Evolutionary conservation across 2,329 filamentous ascomycete species (phyloP), one percentile per base, ranked within the genome.

Genomic region (Furcasterigmium sp.): DNA sequence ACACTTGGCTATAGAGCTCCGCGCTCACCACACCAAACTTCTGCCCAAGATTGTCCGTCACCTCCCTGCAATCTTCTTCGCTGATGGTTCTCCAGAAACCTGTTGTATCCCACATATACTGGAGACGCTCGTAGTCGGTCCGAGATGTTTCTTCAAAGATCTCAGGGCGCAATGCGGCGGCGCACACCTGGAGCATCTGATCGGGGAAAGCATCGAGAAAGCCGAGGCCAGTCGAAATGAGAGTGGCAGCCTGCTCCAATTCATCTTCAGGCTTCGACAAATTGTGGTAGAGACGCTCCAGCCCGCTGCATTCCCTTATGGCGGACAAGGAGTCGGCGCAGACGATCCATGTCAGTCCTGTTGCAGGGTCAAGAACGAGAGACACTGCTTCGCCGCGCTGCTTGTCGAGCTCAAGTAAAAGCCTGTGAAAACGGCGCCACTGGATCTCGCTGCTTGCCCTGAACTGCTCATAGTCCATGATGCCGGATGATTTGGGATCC

Each of bases 391-490:
- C 91, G 15, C 86, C 85, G 56, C 91, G 78, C 55, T 88, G 84
- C 55, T 86, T 90, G 59, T 97, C 90, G 32, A 98, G 69, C 59
- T 95, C 91, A 11, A 87, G 75, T 15, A 95, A 75, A 15, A 97
- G 75, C 25, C 90, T 82, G 68, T 90, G 95, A 63, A 95, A 95
- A 40, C 87, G 80, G 49, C 86, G 82, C 93, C 93, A 98, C 60
- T 95, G 90, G 10, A 78, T 75, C 57, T 93, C 85, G 42, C 85
- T 82, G 25, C 87, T 82, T 26, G 73, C 69, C 44, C 85, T 78
- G 59, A 91, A 93, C 45, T 83, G 76, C 19, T 85, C 80, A 53
- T 87, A 88, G 55, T 94, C 85, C 63, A 87, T 80, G 21, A 76
- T 76, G 13, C 81, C 81, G 13, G 80, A 74, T 9, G 79, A 68